A percentile compares a stretch with the other conserved stretches of the same genome.
Conservation (phyloP, 805 yeast species). For the Candida piceae region DNA sequence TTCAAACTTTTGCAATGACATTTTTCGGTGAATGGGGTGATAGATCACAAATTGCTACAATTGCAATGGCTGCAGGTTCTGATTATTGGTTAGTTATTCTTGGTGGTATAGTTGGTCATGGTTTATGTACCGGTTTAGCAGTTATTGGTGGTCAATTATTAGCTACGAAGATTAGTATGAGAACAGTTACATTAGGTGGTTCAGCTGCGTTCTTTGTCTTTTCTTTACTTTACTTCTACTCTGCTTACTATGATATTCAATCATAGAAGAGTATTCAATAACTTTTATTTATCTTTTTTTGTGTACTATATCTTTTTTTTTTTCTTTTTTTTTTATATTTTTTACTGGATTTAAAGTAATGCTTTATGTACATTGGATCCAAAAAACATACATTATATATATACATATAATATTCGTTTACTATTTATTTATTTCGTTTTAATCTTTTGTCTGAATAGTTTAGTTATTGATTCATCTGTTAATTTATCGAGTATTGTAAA, state of each 20-base stretch:
- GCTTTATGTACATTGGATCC: no score
- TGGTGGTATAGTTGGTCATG: slow-evolving; percentile 90
- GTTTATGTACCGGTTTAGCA: slow-evolving; percentile 83
- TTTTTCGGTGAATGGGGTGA: slow-evolving; percentile 99
- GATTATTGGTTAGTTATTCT: slow-evolving; percentile 83
- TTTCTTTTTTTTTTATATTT: no score
- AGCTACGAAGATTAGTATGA: slow-evolving; percentile 85
- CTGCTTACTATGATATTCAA: slow-evolving; percentile 44
- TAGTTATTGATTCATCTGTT: slow-evolving; percentile 27
- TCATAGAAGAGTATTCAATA: no score
- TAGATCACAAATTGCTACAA: slow-evolving; percentile 95
- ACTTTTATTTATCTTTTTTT: no score
- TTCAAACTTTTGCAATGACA: slow-evolving; percentile 92
- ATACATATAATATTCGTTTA: background rate
- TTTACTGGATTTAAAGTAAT: no score
- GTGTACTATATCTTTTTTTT: no score
- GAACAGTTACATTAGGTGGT: slow-evolving; percentile 89
- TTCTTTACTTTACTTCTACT: slow-evolving; percentile 72
- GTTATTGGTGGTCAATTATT: slow-evolving; percentile 87
- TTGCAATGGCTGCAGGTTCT: slow-evolving; percentile 97
- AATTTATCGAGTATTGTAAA: slow-evolving; percentile 38
- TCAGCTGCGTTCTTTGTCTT: slow-evolving; percentile 81
- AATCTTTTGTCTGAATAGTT: slow-evolving; percentile 35
- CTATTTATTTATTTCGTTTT: background rate
- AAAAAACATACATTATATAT: no score